These are phyloP conservation scores for Trypanosoma conorhini DNA, from an alignment of 208 protist genomes.

Conservation along the genomic window DNA sequence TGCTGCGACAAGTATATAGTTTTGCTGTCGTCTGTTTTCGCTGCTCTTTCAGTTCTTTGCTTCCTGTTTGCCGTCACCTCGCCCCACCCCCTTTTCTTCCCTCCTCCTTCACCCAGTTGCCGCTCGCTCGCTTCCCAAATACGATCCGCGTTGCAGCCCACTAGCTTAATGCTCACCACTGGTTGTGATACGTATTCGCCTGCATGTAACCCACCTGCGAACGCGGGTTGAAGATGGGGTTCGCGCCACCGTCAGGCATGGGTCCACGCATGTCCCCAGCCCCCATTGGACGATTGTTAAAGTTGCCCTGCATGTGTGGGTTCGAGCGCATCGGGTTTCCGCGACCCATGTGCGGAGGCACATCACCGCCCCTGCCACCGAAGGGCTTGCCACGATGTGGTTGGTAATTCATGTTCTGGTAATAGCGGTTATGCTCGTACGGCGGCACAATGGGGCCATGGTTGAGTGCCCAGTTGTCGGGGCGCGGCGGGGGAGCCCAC, in stretches of 20 bases:
- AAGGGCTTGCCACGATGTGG: slow-evolving; percentile 10
- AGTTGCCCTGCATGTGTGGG: slow-evolving; percentile 18
- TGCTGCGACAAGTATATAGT: background rate
- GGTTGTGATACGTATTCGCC: slow-evolving; percentile 10
- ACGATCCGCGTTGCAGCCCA: background rate
- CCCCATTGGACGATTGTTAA: slow-evolving; percentile 15
- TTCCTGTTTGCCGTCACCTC: background rate
- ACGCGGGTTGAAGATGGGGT: slow-evolving; percentile 20
- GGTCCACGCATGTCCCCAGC: slow-evolving; percentile 9
- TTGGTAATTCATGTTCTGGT: slow-evolving; percentile 13
- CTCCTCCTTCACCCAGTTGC: background rate
- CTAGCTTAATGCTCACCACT: background rate
- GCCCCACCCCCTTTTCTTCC: background rate
- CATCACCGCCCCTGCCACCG: slow-evolving; percentile 16
- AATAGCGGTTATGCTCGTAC: slow-evolving; percentile 25
- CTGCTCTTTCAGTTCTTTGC: background rate
- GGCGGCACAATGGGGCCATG: slow-evolving; percentile 15
- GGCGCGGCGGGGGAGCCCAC: slow-evolving; percentile 9
- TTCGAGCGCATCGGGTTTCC: slow-evolving; percentile 20
- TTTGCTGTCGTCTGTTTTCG: background rate
- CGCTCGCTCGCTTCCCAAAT: background rate
- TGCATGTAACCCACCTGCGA: slow-evolving; percentile 13
- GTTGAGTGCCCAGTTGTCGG: slow-evolving; percentile 19
- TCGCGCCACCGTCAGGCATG: slow-evolving; percentile 18
- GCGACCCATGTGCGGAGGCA: slow-evolving; percentile 21